Percentiles rank a stretch among this genome's conserved stretches.
Conservation (phyloP, 768 basidiomycete genomes). For the Trametes elegans region DNA sequence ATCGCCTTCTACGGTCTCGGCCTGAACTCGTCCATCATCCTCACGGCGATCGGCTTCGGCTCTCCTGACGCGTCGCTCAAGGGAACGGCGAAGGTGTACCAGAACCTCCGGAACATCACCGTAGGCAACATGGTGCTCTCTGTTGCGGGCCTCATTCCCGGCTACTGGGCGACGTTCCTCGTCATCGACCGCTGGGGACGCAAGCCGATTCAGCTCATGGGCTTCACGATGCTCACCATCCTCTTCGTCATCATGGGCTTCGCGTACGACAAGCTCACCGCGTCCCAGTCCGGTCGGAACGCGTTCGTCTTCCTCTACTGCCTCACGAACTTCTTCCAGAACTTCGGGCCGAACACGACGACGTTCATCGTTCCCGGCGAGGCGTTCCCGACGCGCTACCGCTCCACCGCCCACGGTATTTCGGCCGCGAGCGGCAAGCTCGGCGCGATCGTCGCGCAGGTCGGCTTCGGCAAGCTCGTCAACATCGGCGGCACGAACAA, state of each 20-base stretch:
- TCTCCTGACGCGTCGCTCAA: constrained; percentile 35
- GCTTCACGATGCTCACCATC: constrained; percentile 34
- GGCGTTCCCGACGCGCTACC: constrained; percentile 84
- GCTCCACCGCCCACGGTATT: constrained; percentile 83
- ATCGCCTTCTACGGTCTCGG: constrained; percentile 90
- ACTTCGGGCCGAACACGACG: constrained; percentile 81
- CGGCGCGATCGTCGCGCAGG: constrained; percentile 79
- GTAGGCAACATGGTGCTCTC: constrained; percentile 78
- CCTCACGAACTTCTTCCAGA: constrained; percentile 88
- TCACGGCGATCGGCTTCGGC: constrained; percentile 76
- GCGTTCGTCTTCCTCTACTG: constrained; percentile 85
- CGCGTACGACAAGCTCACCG: constrained; percentile 56
- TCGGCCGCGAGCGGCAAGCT: constrained; percentile 81
- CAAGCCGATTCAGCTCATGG: constrained; percentile 51
- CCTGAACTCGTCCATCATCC: constrained; percentile 76
- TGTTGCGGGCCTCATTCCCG: constrained; percentile 78
- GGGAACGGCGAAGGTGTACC: constrained; percentile 42
- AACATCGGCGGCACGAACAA: constrained; percentile 64
- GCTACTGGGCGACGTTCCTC: constrained; percentile 65
- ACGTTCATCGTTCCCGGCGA: constrained; percentile 84
- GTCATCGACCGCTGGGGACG: constrained; percentile 79
- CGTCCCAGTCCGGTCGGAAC: constrained; percentile 39
- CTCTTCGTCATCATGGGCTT: constrained; percentile 47
- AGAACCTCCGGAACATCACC: constrained; percentile 59
- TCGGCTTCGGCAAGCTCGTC: constrained; percentile 67